These are phyloP conservation scores for Colletotrichum lentis DNA, from an alignment of 2,329 filamentous ascomycete species.

Conservation along the genomic window DNA sequence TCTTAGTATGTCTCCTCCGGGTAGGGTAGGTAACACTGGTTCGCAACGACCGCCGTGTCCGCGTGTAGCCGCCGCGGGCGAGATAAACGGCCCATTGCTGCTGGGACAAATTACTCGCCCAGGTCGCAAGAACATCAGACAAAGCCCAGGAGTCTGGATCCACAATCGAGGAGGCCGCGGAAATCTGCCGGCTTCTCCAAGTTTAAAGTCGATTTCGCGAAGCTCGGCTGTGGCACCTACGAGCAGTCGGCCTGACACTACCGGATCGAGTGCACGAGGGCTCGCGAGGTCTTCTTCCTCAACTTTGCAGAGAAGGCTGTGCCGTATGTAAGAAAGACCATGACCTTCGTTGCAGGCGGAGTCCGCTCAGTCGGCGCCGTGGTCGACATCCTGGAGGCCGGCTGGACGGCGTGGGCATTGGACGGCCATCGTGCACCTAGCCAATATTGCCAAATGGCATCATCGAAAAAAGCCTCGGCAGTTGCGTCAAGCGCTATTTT, in stretches of 20 bases:
- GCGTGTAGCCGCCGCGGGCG: conserved; percentile 57
- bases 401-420: conserved; percentile 68
- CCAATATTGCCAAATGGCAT: background rate
- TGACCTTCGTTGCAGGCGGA: conserved; percentile 66
- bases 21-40: background rate
- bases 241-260: conserved; percentile 61
- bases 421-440: conserved; percentile 46
- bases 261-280: conserved; percentile 60
- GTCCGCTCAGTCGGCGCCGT: conserved; percentile 64
- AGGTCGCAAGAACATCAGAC: conserved; percentile 66
- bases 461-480: background rate
- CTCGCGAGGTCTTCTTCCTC: conserved; percentile 67
- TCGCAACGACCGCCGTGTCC: background rate
- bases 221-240: conserved; percentile 67
- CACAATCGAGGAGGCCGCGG: conserved; percentile 57
- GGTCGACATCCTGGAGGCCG: conserved; percentile 60
- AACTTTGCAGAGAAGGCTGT: conserved; percentile 65
- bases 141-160: conserved; percentile 62
- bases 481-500: background rate
- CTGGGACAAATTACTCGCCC: conserved; percentile 70
- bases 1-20: background rate
- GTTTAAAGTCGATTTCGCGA: conserved; percentile 63
- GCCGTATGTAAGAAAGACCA: conserved; percentile 53
- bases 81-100: conserved; percentile 53
- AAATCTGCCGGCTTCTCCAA: conserved; percentile 56